Percentiles rank a stretch among this genome's conserved stretches.
These are phyloP conservation scores for Wickerhamomyces hampshirensis DNA, from an alignment of 805 yeast genomes.

Conservation along the genomic window DNA sequence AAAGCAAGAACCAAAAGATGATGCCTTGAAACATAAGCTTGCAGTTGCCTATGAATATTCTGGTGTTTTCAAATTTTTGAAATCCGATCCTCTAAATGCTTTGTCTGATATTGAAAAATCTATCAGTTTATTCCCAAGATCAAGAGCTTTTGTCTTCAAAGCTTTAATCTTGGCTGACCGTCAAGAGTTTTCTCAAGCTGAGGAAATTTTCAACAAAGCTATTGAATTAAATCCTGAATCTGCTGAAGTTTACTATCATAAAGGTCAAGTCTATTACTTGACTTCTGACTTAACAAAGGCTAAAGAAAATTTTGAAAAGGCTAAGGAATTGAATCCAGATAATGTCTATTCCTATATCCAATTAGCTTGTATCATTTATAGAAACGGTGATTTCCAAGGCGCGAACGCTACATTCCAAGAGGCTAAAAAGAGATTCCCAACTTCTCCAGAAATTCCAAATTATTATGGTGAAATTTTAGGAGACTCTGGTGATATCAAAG, in stretches of 20 bases:
- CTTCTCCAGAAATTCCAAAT: slow-evolving; percentile 88
- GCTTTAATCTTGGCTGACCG: slow-evolving; percentile 82
- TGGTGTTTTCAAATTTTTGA: slow-evolving; percentile 81
- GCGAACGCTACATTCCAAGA: slow-evolving; percentile 64
- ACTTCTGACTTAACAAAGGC: slow-evolving; percentile 73
- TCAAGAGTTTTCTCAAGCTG: slow-evolving; percentile 63
- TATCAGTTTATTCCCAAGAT: slow-evolving; percentile 63
- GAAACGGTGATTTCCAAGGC: slow-evolving; percentile 53
- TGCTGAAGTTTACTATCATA: slow-evolving; percentile 87
- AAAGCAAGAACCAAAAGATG: slow-evolving; percentile 23
- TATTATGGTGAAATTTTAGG: slow-evolving; percentile 92
- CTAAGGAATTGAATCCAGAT: slow-evolving; percentile 66
- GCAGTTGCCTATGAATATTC: slow-evolving; percentile 80
- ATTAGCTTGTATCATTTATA: slow-evolving; percentile 87
- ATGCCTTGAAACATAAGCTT: slow-evolving; percentile 32
- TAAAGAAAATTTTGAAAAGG: slow-evolving; percentile 65
- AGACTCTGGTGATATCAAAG: slow-evolving; percentile 67
- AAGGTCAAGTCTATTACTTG: slow-evolving; percentile 87
- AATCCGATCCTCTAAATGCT: slow-evolving; percentile 65
- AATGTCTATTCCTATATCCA: slow-evolving; percentile 88
- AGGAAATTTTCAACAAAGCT: slow-evolving; percentile 70
- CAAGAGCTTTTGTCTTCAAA: slow-evolving; percentile 76
- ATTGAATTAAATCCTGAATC: slow-evolving; percentile 59
- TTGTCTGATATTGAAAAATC: slow-evolving; percentile 61
- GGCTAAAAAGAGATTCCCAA: slow-evolving; percentile 72